Evolutionary conservation across 768 basidiomycete species (phyloP), one percentile per base, ranked within the genome.

Genomic region (Obba rivulosa): DNA sequence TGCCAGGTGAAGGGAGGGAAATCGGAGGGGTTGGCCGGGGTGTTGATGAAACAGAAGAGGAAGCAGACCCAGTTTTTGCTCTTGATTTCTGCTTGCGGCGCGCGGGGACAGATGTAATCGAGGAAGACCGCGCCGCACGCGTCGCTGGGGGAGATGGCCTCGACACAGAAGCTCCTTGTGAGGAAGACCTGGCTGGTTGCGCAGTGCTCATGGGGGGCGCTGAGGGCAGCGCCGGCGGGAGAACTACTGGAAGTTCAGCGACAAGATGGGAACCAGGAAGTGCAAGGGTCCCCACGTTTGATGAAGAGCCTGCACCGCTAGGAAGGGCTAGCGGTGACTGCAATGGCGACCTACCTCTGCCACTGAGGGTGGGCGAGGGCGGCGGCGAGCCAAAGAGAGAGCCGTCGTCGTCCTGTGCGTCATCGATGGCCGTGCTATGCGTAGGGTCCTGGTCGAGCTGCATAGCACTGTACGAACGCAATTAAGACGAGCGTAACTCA

Each of bases 251-350:
- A 71, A 83, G 76, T 89, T 90, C 85, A 89, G 85, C 85, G 86
- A 73, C 75, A 68, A 72, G 76, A 74, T 85, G 87, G 87, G 86
- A 87, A 80, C 87, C 88, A 89, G 86, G 86, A 87, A 90, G 88
- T 90, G 88, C 88, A 90, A 89, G 89, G 86, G 87, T 85, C 87
- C 87, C 87, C 87, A 91, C 88, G 79, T 91, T 89, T 85, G 86
- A 77, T 82, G 75, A 69, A 68, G 71, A 67, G 67, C 65, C 58
- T 53, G 62, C 52, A 52, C 67, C 65, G 59, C 74, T 70, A 58
- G 83, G 80, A 41, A 85, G 71, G 45, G 82, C 82, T 63, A 82
- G 68, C 54, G 78, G 79, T 51, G 79, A 79, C 56, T 76, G 76
- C 50, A 18, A 14, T 34, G 78, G 78, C 69, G 82, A 83, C 83